phyloP scores from a whole-genome alignment of 768 basidiomycete genomes.

The Kwoniella bestiolae region DNA sequence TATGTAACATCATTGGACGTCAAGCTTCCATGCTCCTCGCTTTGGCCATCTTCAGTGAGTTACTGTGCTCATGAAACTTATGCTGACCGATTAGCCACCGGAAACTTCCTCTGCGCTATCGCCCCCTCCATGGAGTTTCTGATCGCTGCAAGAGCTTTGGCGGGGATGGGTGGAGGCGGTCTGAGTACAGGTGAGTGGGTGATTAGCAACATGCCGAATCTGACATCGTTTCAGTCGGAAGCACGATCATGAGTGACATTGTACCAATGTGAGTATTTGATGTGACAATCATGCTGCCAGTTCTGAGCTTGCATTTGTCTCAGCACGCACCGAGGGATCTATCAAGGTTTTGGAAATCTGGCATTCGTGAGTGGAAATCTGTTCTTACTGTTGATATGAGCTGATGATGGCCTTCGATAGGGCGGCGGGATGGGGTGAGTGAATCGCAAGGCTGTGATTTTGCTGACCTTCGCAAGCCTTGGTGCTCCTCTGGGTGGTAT shows the following conservation, averaged over 20 bases:
- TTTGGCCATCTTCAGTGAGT: constrained; percentile 38
- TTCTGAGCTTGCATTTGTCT: background rate
- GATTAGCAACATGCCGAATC: background rate
- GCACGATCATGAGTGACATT: constrained; percentile 79
- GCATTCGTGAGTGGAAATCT: constrained; percentile 67
- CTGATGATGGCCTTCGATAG: background rate
- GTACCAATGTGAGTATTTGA: constrained; percentile 69
- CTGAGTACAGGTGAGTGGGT: constrained; percentile 22
- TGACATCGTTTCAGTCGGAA: constrained; percentile 16
- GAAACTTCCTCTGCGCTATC: constrained; percentile 43
- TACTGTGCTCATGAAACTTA: background rate
- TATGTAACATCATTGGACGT: constrained; percentile 43
- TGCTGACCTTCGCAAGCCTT: constrained; percentile 35
- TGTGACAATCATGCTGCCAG: background rate
- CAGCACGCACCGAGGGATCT: constrained; percentile 66
- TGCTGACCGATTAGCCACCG: constrained; percentile 16
- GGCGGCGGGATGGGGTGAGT: constrained; percentile 22
- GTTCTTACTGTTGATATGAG: background rate
- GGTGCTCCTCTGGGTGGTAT: constrained; percentile 58
- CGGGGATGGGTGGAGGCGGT: constrained; percentile 51
- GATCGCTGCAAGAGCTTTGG: constrained; percentile 41
- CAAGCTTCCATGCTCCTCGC: constrained; percentile 36
- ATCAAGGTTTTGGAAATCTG: constrained; percentile 68
- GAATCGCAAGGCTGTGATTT: background rate
- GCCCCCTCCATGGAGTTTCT: constrained; percentile 43